phyloP scores from a whole-genome alignment of 495 filamentous ascomycete genomes.

The Chlorociboria aeruginascens region DNA sequence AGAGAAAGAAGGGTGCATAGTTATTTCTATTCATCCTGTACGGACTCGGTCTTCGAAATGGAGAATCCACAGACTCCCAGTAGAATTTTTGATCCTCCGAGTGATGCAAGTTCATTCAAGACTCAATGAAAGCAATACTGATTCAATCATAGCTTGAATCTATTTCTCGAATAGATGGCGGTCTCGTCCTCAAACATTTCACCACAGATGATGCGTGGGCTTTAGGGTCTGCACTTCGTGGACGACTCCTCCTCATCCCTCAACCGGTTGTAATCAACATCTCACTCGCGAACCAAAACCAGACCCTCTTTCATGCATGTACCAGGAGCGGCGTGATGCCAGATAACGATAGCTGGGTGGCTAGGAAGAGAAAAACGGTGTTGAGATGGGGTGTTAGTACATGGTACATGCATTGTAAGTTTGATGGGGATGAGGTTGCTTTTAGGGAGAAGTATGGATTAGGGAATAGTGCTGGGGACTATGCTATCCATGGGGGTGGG shows the following conservation, averaged over 20 bases:
- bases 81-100: too few species aligned
- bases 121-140: too few species aligned
- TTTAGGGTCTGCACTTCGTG: constrained; percentile 51
- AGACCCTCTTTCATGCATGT: constrained; percentile 46
- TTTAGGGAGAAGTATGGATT: constrained; percentile 47
- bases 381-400: constrained; percentile 55
- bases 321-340: constrained; percentile 39
- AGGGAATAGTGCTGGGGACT: constrained; percentile 41
- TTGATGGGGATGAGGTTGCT: constrained; percentile 39
- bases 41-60: too few species aligned
- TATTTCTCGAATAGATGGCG: constrained; percentile 39
- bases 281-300: constrained; percentile 40
- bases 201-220: constrained; percentile 53
- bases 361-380: constrained; percentile 52
- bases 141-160: constrained; percentile 26
- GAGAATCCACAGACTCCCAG: too few species aligned
- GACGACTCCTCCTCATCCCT: constrained; percentile 43
- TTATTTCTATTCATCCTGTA: too few species aligned
- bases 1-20: too few species aligned
- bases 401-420: constrained; percentile 54
- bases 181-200: constrained; percentile 48
- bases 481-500: constrained; percentile 66
- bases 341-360: constrained; percentile 48
- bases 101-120: too few species aligned
- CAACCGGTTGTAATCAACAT: constrained; percentile 56